Percentiles rank a stretch among this genome's conserved stretches.
Conservation (phyloP, 108 stramenopile genomes). For the Skeletonema potamos region DNA sequence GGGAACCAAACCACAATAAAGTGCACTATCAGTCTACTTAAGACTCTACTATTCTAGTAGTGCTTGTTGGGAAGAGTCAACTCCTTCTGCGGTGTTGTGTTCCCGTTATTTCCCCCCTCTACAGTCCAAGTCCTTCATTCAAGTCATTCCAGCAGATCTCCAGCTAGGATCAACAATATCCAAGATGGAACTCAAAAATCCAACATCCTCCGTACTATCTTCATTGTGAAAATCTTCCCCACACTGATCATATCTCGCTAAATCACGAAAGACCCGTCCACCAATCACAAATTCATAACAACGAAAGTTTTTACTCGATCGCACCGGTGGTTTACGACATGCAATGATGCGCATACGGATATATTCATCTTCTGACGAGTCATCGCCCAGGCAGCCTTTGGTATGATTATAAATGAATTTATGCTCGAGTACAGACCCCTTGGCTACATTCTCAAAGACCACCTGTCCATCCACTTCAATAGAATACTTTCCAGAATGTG, state of each 20-base stretch:
- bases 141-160: conserved; percentile 7
- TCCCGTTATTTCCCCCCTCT: too few relatives aligned
- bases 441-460: conserved; percentile 11
- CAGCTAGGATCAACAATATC: conserved; percentile 40
- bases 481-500: conserved; percentile 30
- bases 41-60: too few relatives aligned
- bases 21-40: too few relatives aligned
- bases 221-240: conserved; percentile 25
- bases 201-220: conserved; percentile 8
- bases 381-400: conserved; percentile 8
- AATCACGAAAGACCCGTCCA: conserved; percentile 24
- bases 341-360: conserved; percentile 27
- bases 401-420: conserved; percentile 33
- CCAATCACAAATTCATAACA: conserved; percentile 44
- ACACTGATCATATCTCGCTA: not conserved
- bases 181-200: conserved; percentile 24
- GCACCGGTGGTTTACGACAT: conserved; percentile 36
- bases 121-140: not conserved
- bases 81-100: too few relatives aligned
- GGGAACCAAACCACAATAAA: too few relatives aligned
- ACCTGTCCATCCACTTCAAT: conserved; percentile 32
- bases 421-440: conserved; percentile 37
- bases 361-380: not conserved
- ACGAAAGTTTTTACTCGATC: conserved; percentile 34
- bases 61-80: too few relatives aligned